phyloP scores from a whole-genome alignment of 2,329 filamentous ascomycete species.

The Atkinsonella hypoxylon region DNA sequence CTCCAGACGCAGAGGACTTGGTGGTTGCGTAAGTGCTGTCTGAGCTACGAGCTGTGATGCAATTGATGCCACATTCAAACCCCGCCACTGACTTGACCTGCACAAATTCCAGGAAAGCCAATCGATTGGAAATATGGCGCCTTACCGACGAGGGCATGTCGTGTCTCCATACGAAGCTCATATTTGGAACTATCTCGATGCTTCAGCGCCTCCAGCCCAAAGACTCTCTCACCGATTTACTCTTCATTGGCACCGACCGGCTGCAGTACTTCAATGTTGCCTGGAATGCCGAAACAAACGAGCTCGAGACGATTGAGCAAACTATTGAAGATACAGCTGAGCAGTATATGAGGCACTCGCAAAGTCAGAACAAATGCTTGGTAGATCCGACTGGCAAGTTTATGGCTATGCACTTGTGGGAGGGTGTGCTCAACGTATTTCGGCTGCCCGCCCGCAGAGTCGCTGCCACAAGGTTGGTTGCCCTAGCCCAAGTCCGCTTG shows the following conservation, averaged over 20 bases:
- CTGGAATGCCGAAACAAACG: conserved; percentile 54
- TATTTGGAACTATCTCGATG: conserved; percentile 82
- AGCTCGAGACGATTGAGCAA: conserved; percentile 40
- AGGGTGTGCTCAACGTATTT: conserved; percentile 45
- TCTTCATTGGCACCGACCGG: conserved; percentile 86
- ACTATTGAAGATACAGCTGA: conserved; percentile 42
- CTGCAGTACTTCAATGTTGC: conserved; percentile 82
- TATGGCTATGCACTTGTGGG: conserved; percentile 48
- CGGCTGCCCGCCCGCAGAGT: conserved; percentile 36
- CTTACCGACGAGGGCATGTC: conserved; percentile 51
- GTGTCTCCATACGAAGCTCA: conserved; percentile 53
- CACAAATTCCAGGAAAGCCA: conserved; percentile 53
- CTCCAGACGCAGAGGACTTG: conserved; percentile 64
- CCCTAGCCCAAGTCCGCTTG: conserved; percentile 42
- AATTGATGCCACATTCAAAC: not conserved
- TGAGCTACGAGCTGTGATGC: conserved; percentile 1
- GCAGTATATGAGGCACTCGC: conserved; percentile 59
- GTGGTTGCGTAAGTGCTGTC: conserved; percentile 63
- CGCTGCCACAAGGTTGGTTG: conserved; percentile 30
- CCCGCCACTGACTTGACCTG: not conserved
- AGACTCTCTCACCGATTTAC: conserved; percentile 63
- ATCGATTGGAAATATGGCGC: conserved; percentile 75
- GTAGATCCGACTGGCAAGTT: conserved; percentile 66
- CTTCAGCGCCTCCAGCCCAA: conserved; percentile 68
- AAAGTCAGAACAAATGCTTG: conserved; percentile 71